Evolutionary conservation across 164 flowering plant genomes (phyloP), one percentile per base, ranked within the genome.

Genomic region (Magnolia officinalis): DNA sequence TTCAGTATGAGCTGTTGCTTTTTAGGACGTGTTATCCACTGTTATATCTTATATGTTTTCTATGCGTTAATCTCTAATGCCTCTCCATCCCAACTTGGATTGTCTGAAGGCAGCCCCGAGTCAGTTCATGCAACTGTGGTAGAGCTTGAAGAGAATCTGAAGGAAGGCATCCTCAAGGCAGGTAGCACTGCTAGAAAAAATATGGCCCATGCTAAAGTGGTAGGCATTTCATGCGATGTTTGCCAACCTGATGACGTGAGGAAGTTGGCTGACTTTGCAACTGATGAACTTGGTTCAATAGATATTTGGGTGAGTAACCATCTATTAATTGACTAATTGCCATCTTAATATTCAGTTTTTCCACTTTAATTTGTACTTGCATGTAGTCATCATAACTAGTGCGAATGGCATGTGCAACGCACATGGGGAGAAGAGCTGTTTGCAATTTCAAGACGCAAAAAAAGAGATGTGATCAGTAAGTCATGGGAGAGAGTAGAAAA

Each of bases 211-310:
- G 90, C 97, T 37, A 91, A 88, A 82, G 96, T 93, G 70, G 90
- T 88, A 23, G 99, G 99, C 68, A 89, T 87, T 70, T 86, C 94
- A 45, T 96, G 97, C 85, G 92, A 96, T 88, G 98, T 96, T 74
- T 91, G 96, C 83, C 81, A 89, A 29, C 90, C 94, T 23, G 83
- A 85, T 6, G 98, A 96, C 77, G 98, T 89, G 74, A 81, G 79
- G 74, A 94, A 83, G 73, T 83, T 96, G 85, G 89, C 98, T 63
- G 80, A 87, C 67, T 96, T 91, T 84, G 97, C 98, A 75, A 81
- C 85, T 50, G 71, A 67, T 63, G 90, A 93, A 81, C 85, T 96
- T 80, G 98, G 99, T 65, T 85, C 92, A 37, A 82, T 96, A 78
- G 91, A 96, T 79, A 91, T 96, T 75, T 96, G 99, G 99, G 99